Evolutionary conservation across 441 rosid genomes (phyloP).

Genomic region (Gossypium trilobum): DNA sequence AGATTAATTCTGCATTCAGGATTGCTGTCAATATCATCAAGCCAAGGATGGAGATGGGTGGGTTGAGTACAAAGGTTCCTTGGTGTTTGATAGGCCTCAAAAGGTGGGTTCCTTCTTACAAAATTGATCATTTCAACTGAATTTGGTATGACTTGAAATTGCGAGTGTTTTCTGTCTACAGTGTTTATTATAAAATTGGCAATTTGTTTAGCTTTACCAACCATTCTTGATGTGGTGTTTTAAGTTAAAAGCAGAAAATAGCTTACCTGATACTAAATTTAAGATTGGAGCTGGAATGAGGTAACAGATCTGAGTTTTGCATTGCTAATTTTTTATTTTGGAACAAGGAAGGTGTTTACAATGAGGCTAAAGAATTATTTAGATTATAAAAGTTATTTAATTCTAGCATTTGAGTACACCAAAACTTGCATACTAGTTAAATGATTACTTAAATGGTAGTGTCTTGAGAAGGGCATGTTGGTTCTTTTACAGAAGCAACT

Average conservation of each 20-base stretch:
- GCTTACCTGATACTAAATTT: background rate
- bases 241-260: background rate
- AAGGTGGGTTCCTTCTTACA: constrained; percentile 38
- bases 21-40: constrained; percentile 91
- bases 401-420: background rate
- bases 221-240: background rate
- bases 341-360: background rate
- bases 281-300: background rate
- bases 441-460: background rate
- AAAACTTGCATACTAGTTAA: background rate
- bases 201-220: background rate
- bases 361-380: background rate
- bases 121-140: background rate
- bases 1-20: constrained; percentile 36
- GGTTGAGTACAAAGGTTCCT: constrained; percentile 89
- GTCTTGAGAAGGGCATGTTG: background rate
- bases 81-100: constrained; percentile 69
- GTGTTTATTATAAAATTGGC: background rate
- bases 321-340: background rate
- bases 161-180: background rate
- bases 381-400: background rate
- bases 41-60: constrained; percentile 99
- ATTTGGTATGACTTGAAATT: background rate
- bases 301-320: background rate
- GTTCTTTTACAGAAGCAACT: background rate